Percentiles rank a stretch among this genome's conserved stretches.
These are phyloP conservation scores for Cyamopsis tetragonoloba DNA, from an alignment of 306 rosid genomes.

Conservation along the genomic window DNA sequence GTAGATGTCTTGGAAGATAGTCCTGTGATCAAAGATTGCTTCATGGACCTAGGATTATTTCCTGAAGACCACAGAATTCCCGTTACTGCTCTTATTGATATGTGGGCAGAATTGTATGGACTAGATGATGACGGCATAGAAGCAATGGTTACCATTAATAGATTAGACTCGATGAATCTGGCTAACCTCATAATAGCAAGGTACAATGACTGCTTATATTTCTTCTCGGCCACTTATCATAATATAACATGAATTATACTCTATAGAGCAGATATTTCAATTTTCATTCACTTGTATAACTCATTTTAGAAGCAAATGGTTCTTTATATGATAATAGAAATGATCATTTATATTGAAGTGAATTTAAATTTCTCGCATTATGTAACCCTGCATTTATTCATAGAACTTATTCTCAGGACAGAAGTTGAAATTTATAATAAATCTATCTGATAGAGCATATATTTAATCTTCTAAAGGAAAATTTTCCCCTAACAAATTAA, in stretches of 20 bases:
- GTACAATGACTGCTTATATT: slow-evolving; percentile 29
- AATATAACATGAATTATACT: slow-evolving; percentile 8
- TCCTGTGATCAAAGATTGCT: slow-evolving; percentile 45
- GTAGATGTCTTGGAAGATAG: slow-evolving; percentile 41
- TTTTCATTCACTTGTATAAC: neutral
- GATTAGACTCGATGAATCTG: slow-evolving; percentile 39
- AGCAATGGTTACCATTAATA: slow-evolving; percentile 27
- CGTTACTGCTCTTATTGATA: slow-evolving; percentile 50
- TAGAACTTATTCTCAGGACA: neutral
- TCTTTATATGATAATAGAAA: neutral
- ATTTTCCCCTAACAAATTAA: neutral
- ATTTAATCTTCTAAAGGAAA: neutral
- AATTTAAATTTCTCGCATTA: neutral
- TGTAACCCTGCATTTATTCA: neutral
- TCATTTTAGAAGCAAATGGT: neutral
- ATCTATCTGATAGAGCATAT: slow-evolving; percentile 3
- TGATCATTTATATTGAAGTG: neutral
- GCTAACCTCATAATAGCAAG: slow-evolving; percentile 45
- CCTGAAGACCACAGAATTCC: slow-evolving; percentile 64
- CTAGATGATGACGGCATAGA: slow-evolving; percentile 34
- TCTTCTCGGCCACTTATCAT: neutral
- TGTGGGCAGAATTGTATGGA: slow-evolving; percentile 45
- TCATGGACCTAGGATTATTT: slow-evolving; percentile 71
- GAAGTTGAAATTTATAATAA: neutral
- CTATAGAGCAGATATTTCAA: neutral